A percentile compares a stretch with the other conserved stretches of the same genome.
Conservation (phyloP, 1,139 yeast genomes). For the Yamadazyma sp. region DNA sequence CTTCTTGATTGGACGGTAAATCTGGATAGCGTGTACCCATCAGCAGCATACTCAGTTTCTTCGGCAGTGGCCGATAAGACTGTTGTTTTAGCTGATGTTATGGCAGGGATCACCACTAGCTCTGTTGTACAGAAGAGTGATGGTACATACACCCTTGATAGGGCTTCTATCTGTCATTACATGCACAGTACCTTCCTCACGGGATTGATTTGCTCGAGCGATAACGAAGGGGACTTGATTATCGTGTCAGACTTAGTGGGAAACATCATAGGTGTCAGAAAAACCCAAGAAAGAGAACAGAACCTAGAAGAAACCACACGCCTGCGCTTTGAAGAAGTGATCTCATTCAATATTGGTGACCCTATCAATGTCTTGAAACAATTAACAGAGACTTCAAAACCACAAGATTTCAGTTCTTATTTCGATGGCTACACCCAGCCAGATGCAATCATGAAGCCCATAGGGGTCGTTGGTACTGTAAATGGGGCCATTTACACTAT, state of each 20-base stretch:
- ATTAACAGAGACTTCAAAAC: conserved; percentile 5
- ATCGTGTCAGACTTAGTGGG: conserved; percentile 35
- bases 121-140: background rate
- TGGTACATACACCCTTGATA: conserved; percentile 3
- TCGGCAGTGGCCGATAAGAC: conserved; percentile 9
- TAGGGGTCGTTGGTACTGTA: conserved; percentile 34
- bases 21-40: conserved; percentile 10
- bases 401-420: conserved; percentile 11
- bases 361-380: conserved; percentile 27
- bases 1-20: conserved; percentile 15
- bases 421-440: conserved; percentile 9
- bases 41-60: conserved; percentile 16
- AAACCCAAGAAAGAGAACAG: background rate
- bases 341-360: conserved; percentile 31
- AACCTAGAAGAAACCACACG: conserved; percentile 2
- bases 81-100: conserved; percentile 21
- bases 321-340: conserved; percentile 7
- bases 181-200: conserved; percentile 13
- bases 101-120: conserved; percentile 19
- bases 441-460: conserved; percentile 5
- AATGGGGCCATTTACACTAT: conserved; percentile 33
- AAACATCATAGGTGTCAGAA: conserved; percentile 20
- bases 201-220: conserved; percentile 6
- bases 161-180: conserved; percentile 5
- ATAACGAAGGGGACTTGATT: conserved; percentile 3